A percentile compares a stretch with the other conserved stretches of the same genome.
phyloP scores from a whole-genome alignment of 441 rosid species.

The Corymbia citriodora region DNA sequence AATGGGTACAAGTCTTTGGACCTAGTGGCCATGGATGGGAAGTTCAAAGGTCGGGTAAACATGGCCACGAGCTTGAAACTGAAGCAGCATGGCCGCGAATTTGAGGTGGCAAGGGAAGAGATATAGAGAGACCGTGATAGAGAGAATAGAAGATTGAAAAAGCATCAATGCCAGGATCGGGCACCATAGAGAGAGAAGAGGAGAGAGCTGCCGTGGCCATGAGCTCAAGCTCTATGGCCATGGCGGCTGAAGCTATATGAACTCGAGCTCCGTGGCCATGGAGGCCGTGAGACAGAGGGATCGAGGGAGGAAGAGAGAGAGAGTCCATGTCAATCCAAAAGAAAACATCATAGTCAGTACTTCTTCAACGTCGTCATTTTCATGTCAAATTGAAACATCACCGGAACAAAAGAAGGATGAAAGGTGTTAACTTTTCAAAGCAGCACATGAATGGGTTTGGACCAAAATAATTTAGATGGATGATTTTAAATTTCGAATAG shows the following conservation, averaged over 20 bases:
- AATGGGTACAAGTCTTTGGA: neutral
- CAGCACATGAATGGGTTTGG: neutral
- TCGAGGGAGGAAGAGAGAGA: neutral
- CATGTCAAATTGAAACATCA: neutral
- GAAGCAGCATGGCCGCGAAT: neutral
- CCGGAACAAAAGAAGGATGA: neutral
- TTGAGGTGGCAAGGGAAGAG: neutral
- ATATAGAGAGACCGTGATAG: neutral
- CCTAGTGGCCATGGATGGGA: neutral
- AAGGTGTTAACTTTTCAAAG: neutral
- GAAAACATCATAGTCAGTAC: neutral
- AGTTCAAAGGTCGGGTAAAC: neutral
- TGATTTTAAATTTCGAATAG: neutral
- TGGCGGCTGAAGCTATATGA: neutral
- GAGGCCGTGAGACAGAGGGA: neutral
- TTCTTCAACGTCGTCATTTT: neutral
- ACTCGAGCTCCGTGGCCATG: neutral
- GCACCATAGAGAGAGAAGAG: neutral
- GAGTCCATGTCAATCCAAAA: neutral
- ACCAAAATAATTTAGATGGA: neutral
- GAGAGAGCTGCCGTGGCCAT: rapidly evolving
- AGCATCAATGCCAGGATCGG: neutral
- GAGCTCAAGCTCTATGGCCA: neutral
- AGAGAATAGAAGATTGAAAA: neutral
- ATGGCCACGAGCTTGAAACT: neutral